These are phyloP conservation scores for Rhodotorula taiwanensis DNA, from an alignment of 768 basidiomycete species.

Conservation along the genomic window DNA sequence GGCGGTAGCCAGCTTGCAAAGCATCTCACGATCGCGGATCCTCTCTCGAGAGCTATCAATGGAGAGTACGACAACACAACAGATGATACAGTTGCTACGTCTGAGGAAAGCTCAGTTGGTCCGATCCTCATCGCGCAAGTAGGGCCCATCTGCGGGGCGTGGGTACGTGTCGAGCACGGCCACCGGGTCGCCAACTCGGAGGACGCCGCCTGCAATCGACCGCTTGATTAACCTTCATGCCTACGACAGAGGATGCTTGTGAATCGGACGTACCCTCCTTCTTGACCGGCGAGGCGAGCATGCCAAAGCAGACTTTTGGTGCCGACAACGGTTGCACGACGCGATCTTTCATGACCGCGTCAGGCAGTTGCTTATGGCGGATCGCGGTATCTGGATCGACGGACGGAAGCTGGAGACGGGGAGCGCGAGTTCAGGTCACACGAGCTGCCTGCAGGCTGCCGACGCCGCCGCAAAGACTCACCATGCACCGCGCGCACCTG, in stretches of 20 bases:
- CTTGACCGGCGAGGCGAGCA: conserved; percentile 18
- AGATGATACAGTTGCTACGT: neutral
- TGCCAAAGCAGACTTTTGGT: conserved; percentile 22
- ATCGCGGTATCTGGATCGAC: conserved; percentile 21
- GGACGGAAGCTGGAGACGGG: conserved; percentile 17
- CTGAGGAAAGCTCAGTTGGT: no score
- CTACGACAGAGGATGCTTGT: neutral
- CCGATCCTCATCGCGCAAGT: conserved; percentile 11
- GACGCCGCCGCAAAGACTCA: no score
- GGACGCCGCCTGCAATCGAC: neutral
- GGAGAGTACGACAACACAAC: neutral
- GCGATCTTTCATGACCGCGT: conserved; percentile 28
- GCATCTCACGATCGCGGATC: no score
- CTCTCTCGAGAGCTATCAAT: no score
- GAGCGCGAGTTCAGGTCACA: neutral
- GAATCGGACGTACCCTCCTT: neutral
- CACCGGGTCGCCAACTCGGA: conserved; percentile 14
- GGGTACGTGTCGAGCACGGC: conserved; percentile 8
- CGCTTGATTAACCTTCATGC: neutral
- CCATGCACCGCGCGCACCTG: conserved; percentile 28
- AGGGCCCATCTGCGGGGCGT: conserved; percentile 3
- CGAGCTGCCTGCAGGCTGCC: neutral
- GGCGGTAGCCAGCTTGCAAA: no score
- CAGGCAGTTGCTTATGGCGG: conserved; percentile 25
- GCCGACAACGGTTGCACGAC: neutral